These are phyloP conservation scores for Thielaviopsis cerberus DNA, from an alignment of 2,329 filamentous ascomycete species.

Conservation along the genomic window DNA sequence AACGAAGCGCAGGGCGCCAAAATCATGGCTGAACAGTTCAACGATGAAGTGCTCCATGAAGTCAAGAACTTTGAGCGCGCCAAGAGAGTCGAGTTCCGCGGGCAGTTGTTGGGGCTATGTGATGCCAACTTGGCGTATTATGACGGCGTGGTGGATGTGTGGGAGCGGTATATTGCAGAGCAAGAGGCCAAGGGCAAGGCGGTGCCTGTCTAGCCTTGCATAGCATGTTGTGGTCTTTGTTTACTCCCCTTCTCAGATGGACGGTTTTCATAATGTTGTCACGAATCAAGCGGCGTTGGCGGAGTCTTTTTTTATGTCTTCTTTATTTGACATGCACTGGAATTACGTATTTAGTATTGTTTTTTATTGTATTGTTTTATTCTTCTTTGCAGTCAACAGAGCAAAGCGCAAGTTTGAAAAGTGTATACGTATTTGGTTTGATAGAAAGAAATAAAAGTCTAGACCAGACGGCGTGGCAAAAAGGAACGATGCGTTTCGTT, in stretches of 20 bases:
- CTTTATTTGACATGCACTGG: not conserved
- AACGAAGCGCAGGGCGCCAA: slow-evolving; percentile 76
- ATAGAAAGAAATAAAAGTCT: not conserved
- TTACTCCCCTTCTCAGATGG: not conserved
- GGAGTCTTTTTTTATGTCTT: not conserved
- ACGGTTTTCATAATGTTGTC: not conserved
- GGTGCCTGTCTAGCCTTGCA: slow-evolving; percentile 1
- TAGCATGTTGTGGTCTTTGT: not conserved
- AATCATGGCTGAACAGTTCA: slow-evolving; percentile 76
- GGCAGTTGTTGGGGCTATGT: slow-evolving; percentile 65
- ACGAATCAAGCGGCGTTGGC: not conserved
- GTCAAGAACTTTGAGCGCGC: slow-evolving; percentile 90
- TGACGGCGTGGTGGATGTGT: slow-evolving; percentile 56
- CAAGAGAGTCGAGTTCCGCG: slow-evolving; percentile 81
- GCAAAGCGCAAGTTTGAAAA: no score
- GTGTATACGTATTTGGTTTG: no score
- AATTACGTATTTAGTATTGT: not conserved
- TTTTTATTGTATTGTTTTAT: not conserved
- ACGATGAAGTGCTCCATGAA: slow-evolving; percentile 88
- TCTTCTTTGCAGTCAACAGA: not conserved
- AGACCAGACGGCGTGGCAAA: not conserved
- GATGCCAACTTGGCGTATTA: slow-evolving; percentile 81
- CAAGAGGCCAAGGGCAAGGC: slow-evolving; percentile 48
- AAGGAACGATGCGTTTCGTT: not conserved
- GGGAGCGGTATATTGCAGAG: slow-evolving; percentile 77